Base-by-base conservation (phyloP, 2,329 filamentous ascomycete species). In the Cytospora piceicola region DNA sequence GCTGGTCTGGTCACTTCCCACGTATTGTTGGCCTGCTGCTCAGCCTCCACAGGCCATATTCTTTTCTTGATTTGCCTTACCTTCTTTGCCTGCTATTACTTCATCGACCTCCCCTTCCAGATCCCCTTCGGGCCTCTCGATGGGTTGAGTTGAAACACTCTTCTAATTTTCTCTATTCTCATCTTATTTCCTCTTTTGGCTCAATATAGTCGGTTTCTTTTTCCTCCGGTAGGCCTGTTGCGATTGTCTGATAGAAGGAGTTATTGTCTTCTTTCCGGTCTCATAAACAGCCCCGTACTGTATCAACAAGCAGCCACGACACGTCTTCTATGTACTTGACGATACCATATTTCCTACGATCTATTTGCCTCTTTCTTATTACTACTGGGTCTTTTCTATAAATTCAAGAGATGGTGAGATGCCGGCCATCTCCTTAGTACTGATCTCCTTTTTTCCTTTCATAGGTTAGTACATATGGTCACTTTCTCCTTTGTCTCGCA, bases 341-440 rank as follows among this genome's bases (percentile, higher is more conserved):
- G 66, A 70, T 68, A 72, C 24, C 22, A 49, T 49, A 22, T 22
- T 24, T 20, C 12, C 22, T 22, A 22, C 22, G 20, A 12, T 24
- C n/a, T 14, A 24, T 24, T 14, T 24, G 14, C 46, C 11, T 14
- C 46, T 68, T 72, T 69, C 70, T 69, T 69, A 69, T 68, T 62
- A 68, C 68, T 62, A 68, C 68, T 66, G 73, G 74, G 73, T 72
- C n/a, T n/a, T n/a, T 69, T 73, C 71, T 71, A 20, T 55, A 53
- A 64, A 64, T 42, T 56, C 59, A 63, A 64, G 67, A 73, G 63
- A 73, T 72, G 74, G 65, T 75, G 73, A 75, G 73, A 76, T 77
- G 74, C 72, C 72, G 72, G 75, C 53, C 73, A 61, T 74, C 71
- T 75, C 71, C 64, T 57, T 69, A 69, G 67, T 68, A 69, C 66